Evolutionary conservation across 441 rosid species (phyloP), one percentile per base, ranked within the genome.

Genomic region (Theobroma grandiflorum): DNA sequence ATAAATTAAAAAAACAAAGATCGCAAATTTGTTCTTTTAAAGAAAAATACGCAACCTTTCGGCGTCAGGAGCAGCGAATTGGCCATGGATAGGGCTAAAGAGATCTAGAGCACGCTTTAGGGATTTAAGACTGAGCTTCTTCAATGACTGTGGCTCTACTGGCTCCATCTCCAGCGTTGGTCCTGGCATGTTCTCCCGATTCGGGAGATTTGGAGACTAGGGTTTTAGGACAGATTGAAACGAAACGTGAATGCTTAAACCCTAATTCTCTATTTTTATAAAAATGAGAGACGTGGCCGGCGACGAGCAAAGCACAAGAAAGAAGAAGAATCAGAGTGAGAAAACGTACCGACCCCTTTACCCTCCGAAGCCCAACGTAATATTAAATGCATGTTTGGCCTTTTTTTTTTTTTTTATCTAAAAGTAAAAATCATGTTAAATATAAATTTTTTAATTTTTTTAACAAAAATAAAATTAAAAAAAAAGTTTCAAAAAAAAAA

Each of bases 51-150:
- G 86, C 31, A 72, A 97, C 99, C 98, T 94, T 80, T 94, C 91
- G 1, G 90, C 77, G 82, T 95, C 98, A 20, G 95, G 87, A 81
- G 97, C 94, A 84, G 99, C 84, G 75, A 91, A 82, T 59, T 89
- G 95, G 84, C 88, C 93, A 72, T 94, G 95, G 66, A 83, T 77
- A 38, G 99, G 97, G 70, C 97, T 88, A 87, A 95, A 95, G 65
- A 95, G 94, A 85, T 95, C 98, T 53, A 94, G 93, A 0, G 93
- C 87, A 59, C 99, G 98, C 86, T 95, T 95, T 3, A 93, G 85
- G 40, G 99, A 94, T 86, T 93, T 97, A 71, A 93, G 82, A 79
- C 97, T 90, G 14, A 97, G 94, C 88, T 95, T 97, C 90, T 97
- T 97, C 75, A 94, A 81, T 2, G 99, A 97, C 84, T 93, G 98